Evolutionary conservation across 257 asterid species (phyloP), one percentile per base, ranked within the genome.

Genomic region (Cordia subcordata): DNA sequence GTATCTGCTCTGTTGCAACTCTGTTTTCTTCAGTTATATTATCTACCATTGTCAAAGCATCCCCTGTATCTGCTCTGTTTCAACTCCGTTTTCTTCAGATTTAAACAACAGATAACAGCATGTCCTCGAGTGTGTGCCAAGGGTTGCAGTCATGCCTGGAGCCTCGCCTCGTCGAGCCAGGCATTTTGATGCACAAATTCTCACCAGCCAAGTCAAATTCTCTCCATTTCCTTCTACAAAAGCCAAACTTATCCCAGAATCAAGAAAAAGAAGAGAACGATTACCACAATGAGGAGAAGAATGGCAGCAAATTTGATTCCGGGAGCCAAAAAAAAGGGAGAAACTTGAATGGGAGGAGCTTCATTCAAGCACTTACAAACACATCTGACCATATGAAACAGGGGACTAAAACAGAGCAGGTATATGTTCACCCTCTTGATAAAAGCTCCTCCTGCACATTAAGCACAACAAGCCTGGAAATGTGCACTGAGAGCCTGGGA

Each of bases 401-500:
- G 22, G 5, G 3, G 51, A 47, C 12, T 0, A 55, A 59, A 8
- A 69, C 72, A 18, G 62, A 68, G 5, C 52, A 72, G 51, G 71
- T 55, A 1, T 85, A 84, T 55, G 73, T 79, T 14, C 92, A 79
- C 60, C 94, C 95, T 9, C 75, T 77, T 1, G 73, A 38, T 5
- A 81, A 75, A 68, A 68, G 66, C 19, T 71, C 85, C 12, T 4
- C 68, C 6, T 71, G 68, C 35, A 55, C 66, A 0, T 73, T 84
- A 5, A 88, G 79, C 75, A 39, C 77, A 3, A 80, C 52, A 22
- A 85, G 92, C 72, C 69, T 91, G 33, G 94, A 85, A 69, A 77
- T 91, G 92, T 88, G 98, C 79, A 91, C 98, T 0, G 98, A 91
- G 66, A 72, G 88, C 75, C 68, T 91, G 49, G 93, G 96, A 11